These are phyloP conservation scores for Pythium dissotocum DNA, from an alignment of 352 stramenopile genomes.

Conservation along the genomic window DNA sequence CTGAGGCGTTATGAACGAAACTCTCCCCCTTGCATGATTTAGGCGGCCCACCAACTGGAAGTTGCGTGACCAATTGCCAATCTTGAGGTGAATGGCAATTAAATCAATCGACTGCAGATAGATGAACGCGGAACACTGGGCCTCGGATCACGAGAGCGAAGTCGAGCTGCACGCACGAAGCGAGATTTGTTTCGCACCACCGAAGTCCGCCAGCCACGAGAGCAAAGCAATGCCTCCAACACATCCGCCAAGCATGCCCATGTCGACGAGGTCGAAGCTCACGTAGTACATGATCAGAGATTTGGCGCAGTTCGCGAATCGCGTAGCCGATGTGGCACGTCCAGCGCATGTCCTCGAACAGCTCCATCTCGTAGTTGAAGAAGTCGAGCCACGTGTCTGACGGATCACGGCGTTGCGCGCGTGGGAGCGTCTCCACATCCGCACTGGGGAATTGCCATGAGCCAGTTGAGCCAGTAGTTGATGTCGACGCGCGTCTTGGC, in stretches of 20 bases:
- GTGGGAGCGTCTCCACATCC: conserved; percentile 48
- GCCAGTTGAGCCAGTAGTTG: conserved; percentile 79
- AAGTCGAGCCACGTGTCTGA: conserved; percentile 80
- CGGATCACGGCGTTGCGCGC: conserved; percentile 28
- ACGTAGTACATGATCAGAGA: conserved; percentile 85
- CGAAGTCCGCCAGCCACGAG: conserved; percentile 67
- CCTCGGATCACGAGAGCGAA: conserved; percentile 64
- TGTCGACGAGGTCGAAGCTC: conserved; percentile 53
- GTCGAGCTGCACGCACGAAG: conserved; percentile 60
- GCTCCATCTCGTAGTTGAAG: conserved; percentile 71
- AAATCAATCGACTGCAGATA: too few relatives aligned
- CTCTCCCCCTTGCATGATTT: too few relatives aligned
- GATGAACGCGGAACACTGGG: conserved; percentile 24
- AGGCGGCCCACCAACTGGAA: too few relatives aligned
- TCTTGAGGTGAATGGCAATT: too few relatives aligned
- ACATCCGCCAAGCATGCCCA: conserved; percentile 57
- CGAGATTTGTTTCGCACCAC: conserved; percentile 64
- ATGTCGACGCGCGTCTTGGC: conserved; percentile 84
- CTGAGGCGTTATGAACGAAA: too few relatives aligned
- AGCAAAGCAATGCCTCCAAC: conserved; percentile 60
- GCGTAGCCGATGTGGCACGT: conserved; percentile 68
- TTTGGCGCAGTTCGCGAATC: conserved; percentile 70
- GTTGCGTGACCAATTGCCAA: too few relatives aligned
- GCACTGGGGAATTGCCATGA: conserved; percentile 63
- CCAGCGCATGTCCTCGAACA: conserved; percentile 64